Conservation (phyloP, 2,329 filamentous ascomycete species). For the Seiridium cupressi region DNA sequence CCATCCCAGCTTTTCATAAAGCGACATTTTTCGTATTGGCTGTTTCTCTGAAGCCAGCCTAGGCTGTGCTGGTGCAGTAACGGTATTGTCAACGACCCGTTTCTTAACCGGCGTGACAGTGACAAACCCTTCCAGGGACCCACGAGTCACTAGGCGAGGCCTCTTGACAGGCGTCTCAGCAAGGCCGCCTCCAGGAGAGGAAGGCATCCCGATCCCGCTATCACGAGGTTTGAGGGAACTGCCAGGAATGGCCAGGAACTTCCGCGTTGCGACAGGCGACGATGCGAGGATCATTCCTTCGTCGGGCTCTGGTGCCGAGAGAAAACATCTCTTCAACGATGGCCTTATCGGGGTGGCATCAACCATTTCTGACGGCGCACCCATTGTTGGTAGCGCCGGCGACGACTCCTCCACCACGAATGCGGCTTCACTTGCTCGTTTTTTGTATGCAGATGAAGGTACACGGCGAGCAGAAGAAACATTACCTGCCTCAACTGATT, state of each 20-base stretch:
- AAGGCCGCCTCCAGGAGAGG: conserved; percentile 21
- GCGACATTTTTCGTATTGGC: conserved; percentile 33
- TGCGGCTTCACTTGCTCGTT: conserved; percentile 28
- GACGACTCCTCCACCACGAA: conserved; percentile 27
- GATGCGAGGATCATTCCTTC: conserved; percentile 26
- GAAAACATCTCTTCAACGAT: conserved; percentile 12
- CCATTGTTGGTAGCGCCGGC: conserved; percentile 25
- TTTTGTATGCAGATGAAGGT: conserved; percentile 38
- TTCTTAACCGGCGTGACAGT: conserved; percentile 22
- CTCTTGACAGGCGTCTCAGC: conserved; percentile 37
- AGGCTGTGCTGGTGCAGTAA: conserved; percentile 1
- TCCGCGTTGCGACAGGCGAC: conserved; percentile 25
- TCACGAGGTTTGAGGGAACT: conserved; percentile 18
- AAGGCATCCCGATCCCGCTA: conserved; percentile 28
- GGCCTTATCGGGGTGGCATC: conserved; percentile 22
- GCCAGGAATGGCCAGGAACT: conserved; percentile 14
- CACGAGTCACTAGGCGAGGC: conserved; percentile 3
- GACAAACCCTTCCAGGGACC: conserved; percentile 19
- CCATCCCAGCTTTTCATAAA: conserved; percentile 58
- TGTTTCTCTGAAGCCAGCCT: conserved; percentile 12
- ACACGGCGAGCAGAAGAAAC: conserved; percentile 35
- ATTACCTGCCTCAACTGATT: conserved; percentile 16
- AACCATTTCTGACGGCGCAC: conserved; percentile 14
- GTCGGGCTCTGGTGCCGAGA: conserved; percentile 19
- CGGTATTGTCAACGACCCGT: neutral